Evolutionary conservation across 768 basidiomycete genomes (phyloP).

Genomic region (Pholiota conissans): DNA sequence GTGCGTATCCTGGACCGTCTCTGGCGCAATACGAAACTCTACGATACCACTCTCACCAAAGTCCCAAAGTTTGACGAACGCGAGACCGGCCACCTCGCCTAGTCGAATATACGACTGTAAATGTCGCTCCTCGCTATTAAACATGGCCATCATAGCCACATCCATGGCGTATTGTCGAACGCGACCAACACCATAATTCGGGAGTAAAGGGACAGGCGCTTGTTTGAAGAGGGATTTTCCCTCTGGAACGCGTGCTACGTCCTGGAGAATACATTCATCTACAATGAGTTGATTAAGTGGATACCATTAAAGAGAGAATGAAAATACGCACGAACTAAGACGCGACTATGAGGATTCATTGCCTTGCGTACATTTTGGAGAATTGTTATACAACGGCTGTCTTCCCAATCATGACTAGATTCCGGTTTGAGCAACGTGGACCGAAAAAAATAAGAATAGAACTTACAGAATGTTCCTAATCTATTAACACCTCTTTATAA

Average conservation of each 20-base stretch:
- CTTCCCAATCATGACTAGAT: constrained; percentile 36
- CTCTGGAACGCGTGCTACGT: constrained; percentile 14
- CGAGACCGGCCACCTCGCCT: constrained; percentile 30
- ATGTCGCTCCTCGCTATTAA: constrained; percentile 45
- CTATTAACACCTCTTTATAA: constrained; percentile 24
- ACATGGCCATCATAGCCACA: constrained; percentile 38
- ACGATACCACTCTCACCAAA: constrained; percentile 32
- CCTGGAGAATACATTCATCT: constrained; percentile 36
- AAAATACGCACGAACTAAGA: background rate
- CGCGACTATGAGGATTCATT: constrained; percentile 10
- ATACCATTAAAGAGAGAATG: constrained; percentile 9
- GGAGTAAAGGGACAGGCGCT: constrained; percentile 45
- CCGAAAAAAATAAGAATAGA: background rate
- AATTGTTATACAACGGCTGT: constrained; percentile 27
- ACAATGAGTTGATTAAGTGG: background rate
- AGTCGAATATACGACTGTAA: constrained; percentile 38
- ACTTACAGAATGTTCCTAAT: constrained; percentile 17
- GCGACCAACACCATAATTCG: constrained; percentile 38
- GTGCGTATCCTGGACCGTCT: background rate
- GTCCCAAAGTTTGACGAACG: constrained; percentile 38
- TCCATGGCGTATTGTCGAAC: constrained; percentile 42
- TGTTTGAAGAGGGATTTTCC: constrained; percentile 13
- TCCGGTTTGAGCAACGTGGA: background rate
- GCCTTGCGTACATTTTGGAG: constrained; percentile 25
- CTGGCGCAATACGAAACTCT: constrained; percentile 20